Evolutionary conservation across 768 basidiomycete species (phyloP), one percentile per base, ranked within the genome.

Genomic region (Termitomyces sp.): DNA sequence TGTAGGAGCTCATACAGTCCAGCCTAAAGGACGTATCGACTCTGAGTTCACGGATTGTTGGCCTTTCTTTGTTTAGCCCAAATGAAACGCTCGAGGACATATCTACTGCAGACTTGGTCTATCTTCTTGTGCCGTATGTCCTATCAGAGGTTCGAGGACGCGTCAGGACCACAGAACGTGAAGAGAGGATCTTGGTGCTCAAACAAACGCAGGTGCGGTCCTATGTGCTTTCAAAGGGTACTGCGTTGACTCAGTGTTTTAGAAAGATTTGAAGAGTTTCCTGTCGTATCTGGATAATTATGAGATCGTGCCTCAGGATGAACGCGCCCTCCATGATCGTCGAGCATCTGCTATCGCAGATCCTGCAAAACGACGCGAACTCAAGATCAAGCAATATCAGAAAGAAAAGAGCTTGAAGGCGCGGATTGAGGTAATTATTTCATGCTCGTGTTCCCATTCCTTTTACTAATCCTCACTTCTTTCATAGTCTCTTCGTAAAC

Each of bases 341-440:
- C 80, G 78, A 56, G 65, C 81, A 11, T 78, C 79, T 9, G 67
- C 76, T n/a, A 73, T 87, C 53, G 73, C 68, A 11, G 90, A 98
- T 71, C 83, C 88, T 20, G 82, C 85, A 1, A 84, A 82, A 69
- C 81, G 90, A 59, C 78, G 97, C 66, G 94, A 96, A 65, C 72
- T 88, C 38, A 99, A 97, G 78, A 97, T 99, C 64, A 87, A 85
- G 63, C 95, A 96, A 70, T 98, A 86, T 73, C 87, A 89, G 73
- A 83, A 85, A 59, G 94, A 96, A 74, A 96, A 92, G 73, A 89
- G 91, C 39, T 74, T 98, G 33, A 83, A 86, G 57, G 74, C 75
- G 20, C 82, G 82, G 60, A 84, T 98, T 32, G 84, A 93, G 75
- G 93, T 91, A 57, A 52, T 75, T 70, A 20, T 49, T 6, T 13